These are phyloP conservation scores for Coemansia sp. DNA, from an alignment of 192 early-diverging fungal species.

Conservation along the genomic window DNA sequence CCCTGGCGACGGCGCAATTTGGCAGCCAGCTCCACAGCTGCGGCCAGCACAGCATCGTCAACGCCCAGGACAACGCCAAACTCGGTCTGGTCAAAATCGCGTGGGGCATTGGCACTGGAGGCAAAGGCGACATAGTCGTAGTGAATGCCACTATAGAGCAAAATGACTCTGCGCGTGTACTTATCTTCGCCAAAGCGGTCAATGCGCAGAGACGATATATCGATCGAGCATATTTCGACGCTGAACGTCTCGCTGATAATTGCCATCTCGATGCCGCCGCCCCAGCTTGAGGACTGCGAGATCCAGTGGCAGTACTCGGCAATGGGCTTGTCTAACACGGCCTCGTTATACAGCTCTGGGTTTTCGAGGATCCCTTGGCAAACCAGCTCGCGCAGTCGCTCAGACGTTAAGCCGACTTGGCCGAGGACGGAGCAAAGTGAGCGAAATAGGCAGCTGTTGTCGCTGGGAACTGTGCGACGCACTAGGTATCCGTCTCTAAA, in stretches of 20 bases:
- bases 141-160: conserved; percentile 68
- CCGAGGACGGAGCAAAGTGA: conserved; percentile 48
- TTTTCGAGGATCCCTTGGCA: conserved; percentile 44
- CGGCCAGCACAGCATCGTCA: conserved; percentile 14
- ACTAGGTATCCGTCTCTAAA: conserved; percentile 35
- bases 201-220: conserved; percentile 57
- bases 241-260: conserved; percentile 58
- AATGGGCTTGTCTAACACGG: conserved; percentile 55
- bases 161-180: conserved; percentile 47
- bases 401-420: conserved; percentile 5
- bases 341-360: conserved; percentile 57
- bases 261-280: conserved; percentile 61
- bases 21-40: conserved; percentile 27
- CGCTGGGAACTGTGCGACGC: conserved; percentile 45
- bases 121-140: conserved; percentile 71
- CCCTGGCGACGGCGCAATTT: background rate
- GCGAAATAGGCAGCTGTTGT: conserved; percentile 68
- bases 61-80: conserved; percentile 44
- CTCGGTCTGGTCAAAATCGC: conserved; percentile 65
- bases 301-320: conserved; percentile 66
- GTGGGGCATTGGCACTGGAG: conserved; percentile 26
- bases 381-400: conserved; percentile 42
- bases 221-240: conserved; percentile 67
- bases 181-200: conserved; percentile 67
- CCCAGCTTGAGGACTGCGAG: conserved; percentile 60